phyloP scores from a whole-genome alignment of 2,329 filamentous ascomycete genomes.

The Amauroascus niger region DNA sequence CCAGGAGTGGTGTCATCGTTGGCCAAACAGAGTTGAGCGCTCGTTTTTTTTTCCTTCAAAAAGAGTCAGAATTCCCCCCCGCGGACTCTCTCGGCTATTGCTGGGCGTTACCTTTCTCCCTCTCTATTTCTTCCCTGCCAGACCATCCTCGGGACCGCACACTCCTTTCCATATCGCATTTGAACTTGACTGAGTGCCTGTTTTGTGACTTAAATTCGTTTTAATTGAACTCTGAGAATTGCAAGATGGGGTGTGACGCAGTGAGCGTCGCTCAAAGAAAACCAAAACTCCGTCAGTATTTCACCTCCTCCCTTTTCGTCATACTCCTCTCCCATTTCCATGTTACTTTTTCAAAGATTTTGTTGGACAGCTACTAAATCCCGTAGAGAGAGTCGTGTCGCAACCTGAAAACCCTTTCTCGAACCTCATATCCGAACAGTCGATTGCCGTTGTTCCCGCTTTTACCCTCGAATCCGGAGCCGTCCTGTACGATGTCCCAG shows the following conservation, averaged over 20 bases:
- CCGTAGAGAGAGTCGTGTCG: slow-evolving; percentile 45
- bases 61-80: background rate
- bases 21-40: background rate
- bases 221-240: background rate
- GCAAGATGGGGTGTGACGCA: slow-evolving; percentile 7
- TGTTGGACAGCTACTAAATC: slow-evolving; percentile 43
- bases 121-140: background rate
- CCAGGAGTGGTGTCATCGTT: slow-evolving; percentile 5
- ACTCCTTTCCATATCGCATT: background rate
- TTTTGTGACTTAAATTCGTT: background rate
- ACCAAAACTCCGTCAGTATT: slow-evolving; percentile 16
- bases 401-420: slow-evolving; percentile 92
- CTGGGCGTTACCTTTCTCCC: background rate
- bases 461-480: slow-evolving; percentile 92
- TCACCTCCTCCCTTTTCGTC: background rate
- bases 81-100: background rate
- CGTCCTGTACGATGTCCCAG: slow-evolving; percentile 62
- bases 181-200: background rate
- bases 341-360: background rate
- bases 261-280: slow-evolving; percentile 3
- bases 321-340: background rate
- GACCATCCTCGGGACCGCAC: background rate
- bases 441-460: slow-evolving; percentile 73
- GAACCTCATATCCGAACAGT: slow-evolving; percentile 75
- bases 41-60: background rate